A percentile compares a stretch with the other conserved stretches of the same genome.
These are phyloP conservation scores for Copromyces sp. DNA, from an alignment of 495 filamentous ascomycete genomes.

Conservation along the genomic window DNA sequence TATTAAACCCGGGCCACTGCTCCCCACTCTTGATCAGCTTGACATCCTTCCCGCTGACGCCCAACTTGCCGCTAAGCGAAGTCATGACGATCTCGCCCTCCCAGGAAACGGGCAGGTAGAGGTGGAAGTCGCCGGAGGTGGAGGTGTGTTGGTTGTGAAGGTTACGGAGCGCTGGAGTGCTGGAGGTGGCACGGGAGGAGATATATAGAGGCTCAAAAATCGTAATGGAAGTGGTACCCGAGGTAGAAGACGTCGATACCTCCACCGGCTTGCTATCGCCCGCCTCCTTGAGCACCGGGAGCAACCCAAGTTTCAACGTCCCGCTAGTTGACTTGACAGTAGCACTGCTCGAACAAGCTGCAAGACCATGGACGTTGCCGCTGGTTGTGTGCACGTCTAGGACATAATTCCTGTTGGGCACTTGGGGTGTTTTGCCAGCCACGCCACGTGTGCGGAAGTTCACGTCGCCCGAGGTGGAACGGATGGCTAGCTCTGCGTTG, in stretches of 20 bases:
- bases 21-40: slow-evolving; percentile 16
- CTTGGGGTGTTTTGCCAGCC: not conserved
- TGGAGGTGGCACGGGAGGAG: slow-evolving; percentile 1
- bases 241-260: slow-evolving; percentile 24
- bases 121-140: slow-evolving; percentile 23
- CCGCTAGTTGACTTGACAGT: slow-evolving; percentile 21
- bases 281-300: slow-evolving; percentile 24
- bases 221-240: slow-evolving; percentile 18
- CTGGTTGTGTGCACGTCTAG: slow-evolving; percentile 28
- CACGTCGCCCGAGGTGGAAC: slow-evolving; percentile 26
- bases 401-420: slow-evolving; percentile 32
- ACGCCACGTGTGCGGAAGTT: slow-evolving; percentile 17
- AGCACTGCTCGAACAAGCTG: slow-evolving; percentile 21
- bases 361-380: slow-evolving; percentile 18
- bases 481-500: slow-evolving; percentile 25
- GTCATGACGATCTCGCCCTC: slow-evolving; percentile 25
- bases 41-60: slow-evolving; percentile 24
- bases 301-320: slow-evolving; percentile 17
- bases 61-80: slow-evolving; percentile 20
- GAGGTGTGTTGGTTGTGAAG: slow-evolving; percentile 22
- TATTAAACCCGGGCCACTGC: slow-evolving; percentile 21
- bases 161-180: slow-evolving; percentile 10
- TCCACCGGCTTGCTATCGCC: not conserved
- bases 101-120: slow-evolving; percentile 31
- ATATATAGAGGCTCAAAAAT: slow-evolving; percentile 30